Percentiles rank a stretch among this genome's conserved stretches.
Conservation (phyloP, 2,329 filamentous ascomycete species). For the Chaetomium globosum region DNA sequence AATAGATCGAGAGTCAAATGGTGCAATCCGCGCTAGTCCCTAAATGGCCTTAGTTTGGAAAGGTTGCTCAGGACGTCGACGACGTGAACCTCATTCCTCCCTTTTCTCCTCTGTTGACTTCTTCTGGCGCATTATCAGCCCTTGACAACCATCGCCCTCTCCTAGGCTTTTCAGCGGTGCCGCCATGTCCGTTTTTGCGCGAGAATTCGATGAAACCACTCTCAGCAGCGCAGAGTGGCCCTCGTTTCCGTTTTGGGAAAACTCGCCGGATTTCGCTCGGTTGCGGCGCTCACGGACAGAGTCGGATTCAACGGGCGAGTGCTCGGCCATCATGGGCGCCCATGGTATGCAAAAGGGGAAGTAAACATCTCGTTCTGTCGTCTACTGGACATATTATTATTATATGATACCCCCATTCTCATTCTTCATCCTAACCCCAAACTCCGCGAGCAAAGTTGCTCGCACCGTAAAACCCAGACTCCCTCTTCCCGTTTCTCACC, state of each 20-base stretch:
- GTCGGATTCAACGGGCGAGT: neutral
- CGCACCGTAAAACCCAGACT: neutral
- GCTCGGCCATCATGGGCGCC: neutral
- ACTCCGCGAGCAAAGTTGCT: conserved; percentile 14
- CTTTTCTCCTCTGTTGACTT: neutral
- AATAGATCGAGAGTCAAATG: conserved; percentile 26
- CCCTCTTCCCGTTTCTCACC: neutral
- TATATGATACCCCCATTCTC: too few species aligned
- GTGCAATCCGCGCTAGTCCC: conserved; percentile 38
- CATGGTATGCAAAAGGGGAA: conserved; percentile 1
- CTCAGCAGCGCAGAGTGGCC: neutral
- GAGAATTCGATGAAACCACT: neutral
- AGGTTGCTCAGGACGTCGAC: conserved; percentile 28
- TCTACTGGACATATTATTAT: neutral
- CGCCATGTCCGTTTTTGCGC: neutral
- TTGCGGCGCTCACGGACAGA: neutral
- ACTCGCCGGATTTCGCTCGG: neutral
- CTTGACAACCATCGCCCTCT: conserved; percentile 10
- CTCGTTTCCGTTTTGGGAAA: conserved; percentile 25
- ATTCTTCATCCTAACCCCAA: neutral
- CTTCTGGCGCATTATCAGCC: neutral
- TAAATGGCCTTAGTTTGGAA: conserved; percentile 25
- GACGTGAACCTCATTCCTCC: conserved; percentile 28
- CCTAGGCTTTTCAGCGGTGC: conserved; percentile 15
- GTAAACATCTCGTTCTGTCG: conserved; percentile 11